phyloP scores from a whole-genome alignment of 2,329 filamentous ascomycete species.

The Dichotomopilus funicola region DNA sequence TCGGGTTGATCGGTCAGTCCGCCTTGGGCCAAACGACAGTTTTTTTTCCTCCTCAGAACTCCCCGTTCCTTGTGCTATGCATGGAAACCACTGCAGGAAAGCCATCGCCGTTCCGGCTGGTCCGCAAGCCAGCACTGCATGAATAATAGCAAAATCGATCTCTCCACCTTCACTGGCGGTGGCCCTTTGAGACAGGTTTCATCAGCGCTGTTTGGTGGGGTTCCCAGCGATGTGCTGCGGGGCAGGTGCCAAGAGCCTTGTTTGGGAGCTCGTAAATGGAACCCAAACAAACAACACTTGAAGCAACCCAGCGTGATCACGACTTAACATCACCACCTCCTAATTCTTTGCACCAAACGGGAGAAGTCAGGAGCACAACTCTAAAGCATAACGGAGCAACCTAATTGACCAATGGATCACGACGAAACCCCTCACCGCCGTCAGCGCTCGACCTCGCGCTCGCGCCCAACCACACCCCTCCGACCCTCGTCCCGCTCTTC shows the following conservation, averaged over 20 bases:
- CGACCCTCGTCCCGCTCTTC: conserved; percentile 85
- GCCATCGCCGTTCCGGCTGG: not conserved
- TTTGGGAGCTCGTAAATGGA: too few species aligned
- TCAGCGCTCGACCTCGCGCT: conserved; percentile 53
- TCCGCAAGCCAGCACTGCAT: conserved; percentile 5
- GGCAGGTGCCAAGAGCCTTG: not conserved
- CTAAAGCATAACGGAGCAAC: not conserved
- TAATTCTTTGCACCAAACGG: too few species aligned
- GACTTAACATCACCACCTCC: too few species aligned
- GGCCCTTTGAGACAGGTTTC: not conserved
- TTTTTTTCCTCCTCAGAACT: too few species aligned
- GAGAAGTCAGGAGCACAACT: not conserved
- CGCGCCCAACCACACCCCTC: conserved; percentile 84
- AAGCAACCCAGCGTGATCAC: too few species aligned
- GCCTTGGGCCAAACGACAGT: too few species aligned
- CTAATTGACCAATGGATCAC: conserved; percentile 1
- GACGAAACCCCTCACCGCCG: conserved; percentile 24
- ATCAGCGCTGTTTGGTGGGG: not conserved
- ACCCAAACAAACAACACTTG: too few species aligned
- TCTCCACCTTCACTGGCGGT: not conserved
- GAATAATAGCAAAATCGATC: not conserved
- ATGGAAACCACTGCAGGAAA: too few species aligned
- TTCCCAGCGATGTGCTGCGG: not conserved
- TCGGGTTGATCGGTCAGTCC: too few species aligned
- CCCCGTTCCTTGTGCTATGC: too few species aligned